Evolutionary conservation across 768 basidiomycete species (phyloP), one percentile per base, ranked within the genome.

Genomic region (Polyporus arcularius): DNA sequence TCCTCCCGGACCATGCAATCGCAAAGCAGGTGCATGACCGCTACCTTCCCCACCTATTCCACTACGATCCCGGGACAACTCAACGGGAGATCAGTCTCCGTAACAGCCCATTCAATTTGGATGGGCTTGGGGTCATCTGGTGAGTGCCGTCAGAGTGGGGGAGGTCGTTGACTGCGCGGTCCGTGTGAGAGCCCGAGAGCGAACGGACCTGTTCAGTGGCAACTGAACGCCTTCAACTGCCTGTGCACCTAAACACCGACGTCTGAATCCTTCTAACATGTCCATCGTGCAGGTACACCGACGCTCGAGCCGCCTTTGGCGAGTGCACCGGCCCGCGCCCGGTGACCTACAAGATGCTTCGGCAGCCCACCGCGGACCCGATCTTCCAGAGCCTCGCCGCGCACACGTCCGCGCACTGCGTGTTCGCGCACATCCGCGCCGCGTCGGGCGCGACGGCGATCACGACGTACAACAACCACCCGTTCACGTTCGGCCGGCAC

Each of bases 401-500:
- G 38, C 60, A 70, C 59, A 70, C 70, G 7, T 45, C 70, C 57
- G 57, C 70, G 42, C 61, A 31, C 53, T 60, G 65, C 54, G 56
- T 72, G 16, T 66, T 74, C 62, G 70, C 68, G 31, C 73, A 74
- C 60, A 72, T 73, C 61, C 69, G 73, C 58, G 71, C 71, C 38
- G 73, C 72, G 11, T 63, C 63, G 32, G 64, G 57, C 45, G 62
- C 53, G 52, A 65, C 63, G 38, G 68, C 69, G 51, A 67, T 72
- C 65, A 62, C 62, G 31, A 61, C 55, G 51, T 62, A 47, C 56
- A 70, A 70, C 63, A 65, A 58, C 62, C 67, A 72, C 61, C 72
- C 72, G 35, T 72, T 67, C 65, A 31, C 50, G n/a, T 72, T 71
- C 57, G 71, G 71, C 5, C 61, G 69, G 14, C 61, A 64, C 58